Evolutionary conservation across 441 rosid species (phyloP).

Genomic region (Macaranga tanarius): DNA sequence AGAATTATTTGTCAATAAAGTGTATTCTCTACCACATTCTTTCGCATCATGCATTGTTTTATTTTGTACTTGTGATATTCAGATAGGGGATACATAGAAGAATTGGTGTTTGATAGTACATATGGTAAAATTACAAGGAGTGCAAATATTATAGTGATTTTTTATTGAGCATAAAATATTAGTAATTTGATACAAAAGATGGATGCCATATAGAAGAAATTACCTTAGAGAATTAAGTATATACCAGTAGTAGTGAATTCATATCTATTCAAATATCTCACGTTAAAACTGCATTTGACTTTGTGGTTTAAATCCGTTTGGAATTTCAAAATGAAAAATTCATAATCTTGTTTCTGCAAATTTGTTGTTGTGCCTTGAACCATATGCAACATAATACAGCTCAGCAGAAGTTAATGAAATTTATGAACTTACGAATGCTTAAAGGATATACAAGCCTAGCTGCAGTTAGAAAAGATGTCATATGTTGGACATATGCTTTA

Average conservation of each 20-base stretch:
- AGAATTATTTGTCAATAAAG: slow-evolving; percentile 5
- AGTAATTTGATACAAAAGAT: neutral
- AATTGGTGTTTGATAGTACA: neutral
- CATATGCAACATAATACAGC: neutral
- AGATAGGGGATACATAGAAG: neutral
- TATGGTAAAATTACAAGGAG: neutral
- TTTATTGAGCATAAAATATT: no score
- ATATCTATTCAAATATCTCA: neutral
- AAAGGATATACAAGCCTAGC: neutral
- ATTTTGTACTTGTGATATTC: neutral
- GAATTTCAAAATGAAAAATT: neutral
- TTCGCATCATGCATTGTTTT: neutral
- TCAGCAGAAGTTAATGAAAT: neutral
- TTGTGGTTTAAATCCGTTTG: neutral
- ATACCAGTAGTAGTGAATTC: neutral
- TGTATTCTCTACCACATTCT: neutral
- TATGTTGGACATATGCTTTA: neutral
- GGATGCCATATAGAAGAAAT: slow-evolving; percentile 11
- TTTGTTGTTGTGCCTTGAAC: neutral
- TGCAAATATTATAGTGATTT: neutral
- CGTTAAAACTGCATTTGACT: neutral
- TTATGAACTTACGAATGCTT: neutral
- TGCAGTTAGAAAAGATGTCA: neutral
- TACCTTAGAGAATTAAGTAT: neutral
- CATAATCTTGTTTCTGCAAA: neutral